These are phyloP conservation scores for Fusarium mangiferae DNA, from an alignment of 2,329 filamentous ascomycete species.

Conservation along the genomic window DNA sequence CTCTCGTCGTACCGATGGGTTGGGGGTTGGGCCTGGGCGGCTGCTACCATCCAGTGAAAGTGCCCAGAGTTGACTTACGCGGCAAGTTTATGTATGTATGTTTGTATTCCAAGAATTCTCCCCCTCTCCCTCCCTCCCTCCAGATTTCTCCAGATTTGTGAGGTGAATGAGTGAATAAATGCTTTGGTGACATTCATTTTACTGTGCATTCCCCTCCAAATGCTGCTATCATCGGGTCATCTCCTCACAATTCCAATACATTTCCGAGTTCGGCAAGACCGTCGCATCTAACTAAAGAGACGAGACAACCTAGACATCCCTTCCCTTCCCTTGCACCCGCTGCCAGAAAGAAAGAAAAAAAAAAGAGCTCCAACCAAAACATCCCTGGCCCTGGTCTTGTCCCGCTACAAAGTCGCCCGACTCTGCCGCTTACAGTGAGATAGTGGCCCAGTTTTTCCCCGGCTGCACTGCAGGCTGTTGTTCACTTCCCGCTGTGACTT, in stretches of 20 bases:
- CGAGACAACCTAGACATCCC: not conserved
- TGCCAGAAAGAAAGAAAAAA: not conserved
- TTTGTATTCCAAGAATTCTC: conserved; percentile 12
- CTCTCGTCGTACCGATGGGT: conserved; percentile 14
- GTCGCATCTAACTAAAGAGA: not conserved
- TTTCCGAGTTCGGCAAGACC: not conserved
- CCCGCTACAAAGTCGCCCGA: conserved; percentile 8
- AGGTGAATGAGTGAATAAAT: not conserved
- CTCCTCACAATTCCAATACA: conserved; percentile 19
- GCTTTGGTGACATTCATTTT: not conserved
- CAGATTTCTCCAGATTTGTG: not conserved
- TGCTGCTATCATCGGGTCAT: conserved; percentile 10
- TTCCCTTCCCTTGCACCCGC: not conserved
- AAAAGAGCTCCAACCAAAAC: not conserved
- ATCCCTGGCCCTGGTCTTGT: conserved; percentile 2
- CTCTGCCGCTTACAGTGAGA: conserved; percentile 24
- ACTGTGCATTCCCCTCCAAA: not conserved
- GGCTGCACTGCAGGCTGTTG: conserved; percentile 12
- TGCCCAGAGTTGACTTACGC: conserved; percentile 15
- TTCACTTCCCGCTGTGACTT: conserved; percentile 8
- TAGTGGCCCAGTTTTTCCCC: conserved; percentile 31
- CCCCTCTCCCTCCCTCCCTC: not conserved
- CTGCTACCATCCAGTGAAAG: conserved; percentile 22
- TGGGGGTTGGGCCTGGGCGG: conserved; percentile 13
- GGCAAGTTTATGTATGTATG: not conserved